A percentile compares a stretch with the other conserved stretches of the same genome.
Evolutionary conservation across 169 alveolate species (phyloP).

Genomic region (Perkinsus olseni): DNA sequence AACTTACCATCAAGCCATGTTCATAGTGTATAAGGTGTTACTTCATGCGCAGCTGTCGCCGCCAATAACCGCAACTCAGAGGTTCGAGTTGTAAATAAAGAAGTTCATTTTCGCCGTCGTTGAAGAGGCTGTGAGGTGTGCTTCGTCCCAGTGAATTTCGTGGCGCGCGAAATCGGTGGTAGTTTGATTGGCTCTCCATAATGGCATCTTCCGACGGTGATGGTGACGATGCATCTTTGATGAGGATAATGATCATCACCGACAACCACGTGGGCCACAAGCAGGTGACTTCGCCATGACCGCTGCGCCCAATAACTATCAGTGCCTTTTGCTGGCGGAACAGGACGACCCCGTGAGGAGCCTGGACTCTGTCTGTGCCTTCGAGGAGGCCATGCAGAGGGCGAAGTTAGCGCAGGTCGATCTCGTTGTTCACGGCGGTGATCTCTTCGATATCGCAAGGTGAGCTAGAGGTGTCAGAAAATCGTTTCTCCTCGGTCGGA

Average conservation of each 20-base stretch:
- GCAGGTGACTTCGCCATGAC: constrained; percentile 53
- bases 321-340: no score
- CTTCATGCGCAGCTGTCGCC: not conserved
- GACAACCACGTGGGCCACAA: constrained; percentile 87
- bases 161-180: not conserved
- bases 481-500: constrained; percentile 12
- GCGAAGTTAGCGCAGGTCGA: constrained; percentile 66
- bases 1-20: not conserved
- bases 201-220: not conserved
- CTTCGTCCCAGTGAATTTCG: not conserved
- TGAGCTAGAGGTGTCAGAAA: constrained; percentile 51
- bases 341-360: constrained; percentile 49
- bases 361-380: constrained; percentile 77
- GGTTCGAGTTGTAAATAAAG: not conserved
- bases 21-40: not conserved
- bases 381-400: constrained; percentile 78
- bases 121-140: no score
- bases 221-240: constrained; percentile 21
- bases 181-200: not conserved
- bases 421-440: constrained; percentile 82
- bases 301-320: not conserved
- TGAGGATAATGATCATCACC: constrained; percentile 72
- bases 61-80: not conserved
- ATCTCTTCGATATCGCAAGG: constrained; percentile 73
- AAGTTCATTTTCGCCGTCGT: no score